phyloP scores from a whole-genome alignment of 306 rosid species.

The Gastrolobium bilobum region DNA sequence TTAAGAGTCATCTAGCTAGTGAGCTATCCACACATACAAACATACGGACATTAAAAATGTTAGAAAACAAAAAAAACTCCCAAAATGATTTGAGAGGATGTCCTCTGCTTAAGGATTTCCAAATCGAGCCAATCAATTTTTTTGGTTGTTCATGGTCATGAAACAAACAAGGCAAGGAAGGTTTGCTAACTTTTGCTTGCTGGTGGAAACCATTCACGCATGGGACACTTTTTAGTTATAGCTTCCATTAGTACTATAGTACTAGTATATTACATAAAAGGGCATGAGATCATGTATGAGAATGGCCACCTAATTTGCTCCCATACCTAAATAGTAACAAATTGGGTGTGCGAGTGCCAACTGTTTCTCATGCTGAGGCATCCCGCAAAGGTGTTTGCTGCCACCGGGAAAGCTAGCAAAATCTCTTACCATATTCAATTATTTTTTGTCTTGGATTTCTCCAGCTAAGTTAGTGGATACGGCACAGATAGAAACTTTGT shows the following conservation, averaged over 20 bases:
- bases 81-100: conserved; percentile 48
- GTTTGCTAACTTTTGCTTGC: conserved; percentile 1
- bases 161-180: conserved; percentile 41
- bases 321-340: conserved; percentile 41
- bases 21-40: not conserved
- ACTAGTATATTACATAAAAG: conserved; percentile 8
- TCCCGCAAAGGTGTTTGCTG: conserved; percentile 42
- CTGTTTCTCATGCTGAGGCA: conserved; percentile 54
- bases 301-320: conserved; percentile 26
- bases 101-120: conserved; percentile 51
- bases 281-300: conserved; percentile 46
- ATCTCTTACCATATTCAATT: conserved; percentile 4
- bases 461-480: not conserved
- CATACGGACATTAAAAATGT: not conserved
- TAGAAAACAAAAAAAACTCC: not conserved
- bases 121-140: conserved; percentile 45
- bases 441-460: conserved; percentile 26
- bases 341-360: conserved; percentile 37
- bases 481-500: conserved; percentile 15
- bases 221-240: conserved; percentile 15
- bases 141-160: conserved; percentile 42
- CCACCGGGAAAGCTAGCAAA: conserved; percentile 44
- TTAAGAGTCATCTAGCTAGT: not conserved
- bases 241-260: conserved; percentile 42
- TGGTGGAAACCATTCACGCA: conserved; percentile 43